These are phyloP conservation scores for Quercus bicolor DNA, from an alignment of 306 rosid genomes.

Conservation along the genomic window DNA sequence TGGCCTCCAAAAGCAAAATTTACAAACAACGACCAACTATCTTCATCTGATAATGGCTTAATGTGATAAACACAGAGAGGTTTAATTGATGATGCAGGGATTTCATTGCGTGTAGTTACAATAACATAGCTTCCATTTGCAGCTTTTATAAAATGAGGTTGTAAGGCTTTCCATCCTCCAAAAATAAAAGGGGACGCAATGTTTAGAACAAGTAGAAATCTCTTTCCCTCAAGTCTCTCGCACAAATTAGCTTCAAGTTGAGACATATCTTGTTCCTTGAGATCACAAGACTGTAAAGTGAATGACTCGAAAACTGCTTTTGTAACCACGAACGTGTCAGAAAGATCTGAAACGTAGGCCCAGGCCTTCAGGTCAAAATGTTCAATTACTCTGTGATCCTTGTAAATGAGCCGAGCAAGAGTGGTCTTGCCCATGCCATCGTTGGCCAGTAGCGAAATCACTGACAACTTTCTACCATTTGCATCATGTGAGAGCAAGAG, in stretches of 20 bases:
- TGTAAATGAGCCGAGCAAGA: slow-evolving; percentile 20
- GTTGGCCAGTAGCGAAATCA: slow-evolving; percentile 20
- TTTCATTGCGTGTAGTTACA: slow-evolving; percentile 13
- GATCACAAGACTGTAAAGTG: not conserved
- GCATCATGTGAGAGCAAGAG: not conserved
- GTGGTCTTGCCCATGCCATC: slow-evolving; percentile 39
- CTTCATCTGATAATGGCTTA: not conserved
- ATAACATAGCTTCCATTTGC: slow-evolving; percentile 4
- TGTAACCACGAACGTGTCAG: not conserved
- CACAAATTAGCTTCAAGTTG: not conserved
- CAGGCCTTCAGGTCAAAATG: slow-evolving; percentile 24
- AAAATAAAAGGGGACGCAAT: no score
- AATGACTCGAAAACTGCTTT: slow-evolving; percentile 13
- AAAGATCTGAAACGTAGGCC: not conserved
- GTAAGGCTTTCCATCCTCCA: no score
- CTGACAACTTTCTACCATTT: not conserved
- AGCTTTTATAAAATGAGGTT: not conserved
- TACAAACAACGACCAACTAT: slow-evolving; percentile 12
- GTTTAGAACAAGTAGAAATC: slow-evolving; percentile 13
- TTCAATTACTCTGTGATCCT: slow-evolving; percentile 1
- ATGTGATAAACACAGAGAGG: not conserved
- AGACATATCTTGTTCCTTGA: no score
- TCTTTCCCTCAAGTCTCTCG: not conserved
- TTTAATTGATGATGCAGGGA: not conserved
- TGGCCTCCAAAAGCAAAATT: not conserved